Percentiles rank a stretch among this genome's conserved stretches.
These are phyloP conservation scores for Madurella mycetomatis DNA, from an alignment of 2,329 filamentous ascomycete genomes.

Conservation along the genomic window DNA sequence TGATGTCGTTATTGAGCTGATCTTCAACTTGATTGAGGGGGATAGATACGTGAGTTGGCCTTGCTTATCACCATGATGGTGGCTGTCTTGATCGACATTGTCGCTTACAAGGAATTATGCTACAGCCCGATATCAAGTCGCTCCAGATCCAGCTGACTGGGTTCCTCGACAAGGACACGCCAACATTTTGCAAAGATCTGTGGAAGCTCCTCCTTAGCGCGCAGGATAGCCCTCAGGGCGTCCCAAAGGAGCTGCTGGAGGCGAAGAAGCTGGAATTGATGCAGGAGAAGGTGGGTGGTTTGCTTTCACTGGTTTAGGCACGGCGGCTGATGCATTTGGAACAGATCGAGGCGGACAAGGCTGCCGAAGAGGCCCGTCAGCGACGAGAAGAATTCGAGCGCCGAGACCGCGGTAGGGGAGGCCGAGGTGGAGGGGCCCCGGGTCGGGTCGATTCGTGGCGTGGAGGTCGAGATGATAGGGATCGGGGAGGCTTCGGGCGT, in stretches of 20 bases:
- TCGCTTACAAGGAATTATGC: constrained; percentile 24
- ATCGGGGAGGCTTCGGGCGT: constrained; percentile 44
- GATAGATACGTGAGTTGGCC: constrained; percentile 62
- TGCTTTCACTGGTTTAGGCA: too few relatives aligned
- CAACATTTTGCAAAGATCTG: constrained; percentile 84
- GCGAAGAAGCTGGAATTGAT: constrained; percentile 94
- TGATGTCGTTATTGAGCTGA: constrained; percentile 89
- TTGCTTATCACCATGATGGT: background rate
- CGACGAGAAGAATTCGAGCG: constrained; percentile 67
- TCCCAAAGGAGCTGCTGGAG: constrained; percentile 90
- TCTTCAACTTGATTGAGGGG: constrained; percentile 66
- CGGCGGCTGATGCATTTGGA: background rate
- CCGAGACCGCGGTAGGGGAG: constrained; percentile 57
- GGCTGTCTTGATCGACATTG: background rate
- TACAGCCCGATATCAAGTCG: constrained; percentile 88
- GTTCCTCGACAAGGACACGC: constrained; percentile 89
- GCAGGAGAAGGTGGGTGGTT: constrained; percentile 73
- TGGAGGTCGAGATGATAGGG: constrained; percentile 49
- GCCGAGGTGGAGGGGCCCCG: constrained; percentile 24
- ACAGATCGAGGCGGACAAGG: constrained; percentile 77
- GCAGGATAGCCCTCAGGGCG: constrained; percentile 80
- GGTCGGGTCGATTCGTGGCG: constrained; percentile 49
- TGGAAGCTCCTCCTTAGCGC: constrained; percentile 91
- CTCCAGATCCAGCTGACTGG: constrained; percentile 92
- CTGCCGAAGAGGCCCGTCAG: constrained; percentile 68